Conservation (phyloP, 306 rosid genomes). For the Potentilla sterilis region DNA sequence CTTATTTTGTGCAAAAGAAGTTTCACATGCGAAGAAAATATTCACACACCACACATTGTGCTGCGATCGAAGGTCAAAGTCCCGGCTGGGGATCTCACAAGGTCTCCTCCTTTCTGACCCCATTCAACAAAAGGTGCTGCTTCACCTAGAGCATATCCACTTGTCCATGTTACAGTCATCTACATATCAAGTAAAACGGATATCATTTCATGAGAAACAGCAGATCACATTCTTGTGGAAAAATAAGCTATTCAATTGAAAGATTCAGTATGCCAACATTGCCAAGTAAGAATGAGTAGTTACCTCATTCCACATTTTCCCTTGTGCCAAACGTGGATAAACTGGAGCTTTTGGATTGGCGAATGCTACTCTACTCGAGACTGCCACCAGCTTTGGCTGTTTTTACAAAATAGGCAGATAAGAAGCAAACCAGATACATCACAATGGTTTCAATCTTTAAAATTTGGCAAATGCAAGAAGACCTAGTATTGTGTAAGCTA, state of each 20-base stretch:
- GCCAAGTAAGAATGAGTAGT: slow-evolving; percentile 23
- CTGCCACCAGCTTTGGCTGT: slow-evolving; percentile 81
- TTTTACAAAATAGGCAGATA: neutral
- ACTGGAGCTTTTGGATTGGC: slow-evolving; percentile 82
- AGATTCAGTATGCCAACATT: slow-evolving; percentile 13
- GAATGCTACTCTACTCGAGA: slow-evolving; percentile 61
- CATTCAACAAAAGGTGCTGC: slow-evolving; percentile 90
- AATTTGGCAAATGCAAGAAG: neutral
- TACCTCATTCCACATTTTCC: slow-evolving; percentile 87
- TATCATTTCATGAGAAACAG: slow-evolving; percentile 10
- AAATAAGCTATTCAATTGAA: slow-evolving; percentile 14
- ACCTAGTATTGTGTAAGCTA: neutral
- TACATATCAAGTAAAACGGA: slow-evolving; percentile 23
- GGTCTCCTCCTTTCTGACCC: slow-evolving; percentile 60
- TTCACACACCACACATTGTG: slow-evolving; percentile 78
- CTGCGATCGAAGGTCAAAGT: slow-evolving; percentile 74
- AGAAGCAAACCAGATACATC: neutral
- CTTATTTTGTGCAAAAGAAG: neutral
- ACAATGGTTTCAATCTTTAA: neutral
- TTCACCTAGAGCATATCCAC: slow-evolving; percentile 72
- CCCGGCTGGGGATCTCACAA: slow-evolving; percentile 61
- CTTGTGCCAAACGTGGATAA: slow-evolving; percentile 93
- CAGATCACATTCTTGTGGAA: neutral
- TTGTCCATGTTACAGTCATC: slow-evolving; percentile 98
- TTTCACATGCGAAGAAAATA: slow-evolving; percentile 17